These are phyloP conservation scores for Cochlearia excelsa DNA, from an alignment of 345 rosid genomes.

Conservation along the genomic window DNA sequence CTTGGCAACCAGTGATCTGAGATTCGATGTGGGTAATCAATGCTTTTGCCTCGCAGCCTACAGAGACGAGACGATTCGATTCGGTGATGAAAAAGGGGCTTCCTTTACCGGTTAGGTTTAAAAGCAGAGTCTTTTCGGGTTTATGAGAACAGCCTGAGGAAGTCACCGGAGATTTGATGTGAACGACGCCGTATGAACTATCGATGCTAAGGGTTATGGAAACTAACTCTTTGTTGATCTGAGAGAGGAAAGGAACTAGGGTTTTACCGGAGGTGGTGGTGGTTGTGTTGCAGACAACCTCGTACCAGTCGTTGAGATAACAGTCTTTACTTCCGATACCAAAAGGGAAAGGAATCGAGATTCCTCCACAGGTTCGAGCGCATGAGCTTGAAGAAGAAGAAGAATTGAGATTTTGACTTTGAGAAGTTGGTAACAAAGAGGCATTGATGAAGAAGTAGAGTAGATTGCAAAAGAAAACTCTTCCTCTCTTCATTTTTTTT, in stretches of 20 bases:
- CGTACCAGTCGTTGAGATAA: slow-evolving; percentile 15
- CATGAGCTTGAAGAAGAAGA: slow-evolving; percentile 16
- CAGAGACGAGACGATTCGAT: slow-evolving; percentile 36
- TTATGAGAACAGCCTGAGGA: slow-evolving; percentile 29
- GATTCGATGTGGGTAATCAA: slow-evolving; percentile 2
- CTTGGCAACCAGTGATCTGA: slow-evolving; percentile 35
- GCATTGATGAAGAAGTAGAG: slow-evolving; percentile 8
- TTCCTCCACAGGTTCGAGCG: slow-evolving; percentile 35
- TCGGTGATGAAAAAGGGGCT: slow-evolving; percentile 31
- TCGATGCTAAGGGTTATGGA: slow-evolving; percentile 21
- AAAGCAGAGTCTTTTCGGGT: slow-evolving; percentile 13
- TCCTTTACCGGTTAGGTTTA: slow-evolving; percentile 32
- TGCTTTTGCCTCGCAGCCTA: slow-evolving; percentile 37
- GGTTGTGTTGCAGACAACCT: slow-evolving; percentile 26
- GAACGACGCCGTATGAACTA: slow-evolving; percentile 2
- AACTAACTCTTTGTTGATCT: slow-evolving; percentile 14
- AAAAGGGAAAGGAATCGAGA: slow-evolving; percentile 47
- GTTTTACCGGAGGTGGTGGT: slow-evolving; percentile 8
- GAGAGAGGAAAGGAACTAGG: slow-evolving; percentile 17
- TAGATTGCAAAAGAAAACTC: neutral
- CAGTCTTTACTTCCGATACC: slow-evolving; percentile 32
- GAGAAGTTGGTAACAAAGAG: slow-evolving; percentile 3
- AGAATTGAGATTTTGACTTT: slow-evolving; percentile 10
- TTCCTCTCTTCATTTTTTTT: slow-evolving; percentile 11
- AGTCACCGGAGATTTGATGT: slow-evolving; percentile 28